Evolutionary conservation across 225 moss, liverwort and hornwort species (phyloP), one percentile per base, ranked within the genome.

Genomic region (Polytrichum formosum): DNA sequence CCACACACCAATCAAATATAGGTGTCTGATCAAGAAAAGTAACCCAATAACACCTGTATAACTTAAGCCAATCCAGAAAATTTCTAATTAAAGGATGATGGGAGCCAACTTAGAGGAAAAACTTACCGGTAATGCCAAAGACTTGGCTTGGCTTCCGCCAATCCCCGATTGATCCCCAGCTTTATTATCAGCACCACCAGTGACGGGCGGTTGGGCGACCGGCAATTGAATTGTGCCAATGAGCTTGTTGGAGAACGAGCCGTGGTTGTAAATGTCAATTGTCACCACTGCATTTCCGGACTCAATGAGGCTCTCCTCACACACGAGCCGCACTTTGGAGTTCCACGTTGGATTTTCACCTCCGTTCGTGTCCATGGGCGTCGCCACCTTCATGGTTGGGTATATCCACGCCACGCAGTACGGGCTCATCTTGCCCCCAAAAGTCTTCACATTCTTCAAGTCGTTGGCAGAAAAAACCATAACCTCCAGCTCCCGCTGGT

Each of bases 291-390:
- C 26, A 0, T 63, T 70, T 4, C 80, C 74, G 46, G 65, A 63
- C 66, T 73, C 66, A 7, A 90, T 59, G 18, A 67, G 70, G 5
- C 37, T 33, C 77, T 90, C 90, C 21, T 90, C 84, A 5, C 64
- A 74, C 4, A 74, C 72, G 1, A 90, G 74, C 2, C 6, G 61
- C 1, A 90, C 10, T 53, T 46, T 80, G 17, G 76, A 60, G 35
- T 90, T 80, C 90, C 90, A 90, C 0, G 66, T 59, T 5, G 90
- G 90, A 6, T 84, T 81, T 5, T 53, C 29, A 2, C 82, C 86
- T 7, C 80, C 84, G 0, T 82, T 66, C 5, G 53, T 25, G 28
- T 77, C 75, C 71, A 72, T 73, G 56, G 46, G 71, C 2, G 86
- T 72, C n/a, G 35, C 20, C 69, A 62, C 67, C 73, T 75, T 83